Base-by-base conservation (phyloP, 2,329 filamentous ascomycete genomes). In the Purpureocillium takamizusanense region DNA sequence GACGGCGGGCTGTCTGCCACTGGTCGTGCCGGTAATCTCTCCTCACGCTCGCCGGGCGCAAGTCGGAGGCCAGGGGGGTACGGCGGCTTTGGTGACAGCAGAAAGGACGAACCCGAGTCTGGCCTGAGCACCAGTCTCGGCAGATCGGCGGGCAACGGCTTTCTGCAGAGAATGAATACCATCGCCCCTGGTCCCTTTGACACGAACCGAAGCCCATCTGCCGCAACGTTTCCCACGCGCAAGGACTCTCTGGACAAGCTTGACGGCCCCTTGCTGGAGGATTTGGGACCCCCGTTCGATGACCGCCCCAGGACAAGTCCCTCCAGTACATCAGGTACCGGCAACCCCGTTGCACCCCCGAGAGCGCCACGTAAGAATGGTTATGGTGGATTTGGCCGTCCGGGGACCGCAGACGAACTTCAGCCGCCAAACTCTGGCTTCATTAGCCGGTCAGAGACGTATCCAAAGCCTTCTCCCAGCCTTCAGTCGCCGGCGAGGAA, bases 151-250 rank as follows among this genome's bases (percentile, higher is more conserved):
- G 49, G 50, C 34, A 46, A 55, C 6, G 65, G 53, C 29, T 50
- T 86, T 21, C 51, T 83, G 48, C 70, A 75, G 44, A 72, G 77
- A 37, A 76, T 85, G 69, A 74, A 84, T 47, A 71, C 65, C 8
- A 81, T 85, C 51, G 69, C 76, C 2, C 76, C 81, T 1, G 81
- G 78, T 0, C 81, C 81, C 0, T 84, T 86, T 49, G 76, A 78
- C 45, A 56, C 69, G 25, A 60, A 52, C 45, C 59, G 61, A 46
- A 62, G 59, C 30, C 51, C 57, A 23, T 53, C 59, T 4, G 41
- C 46, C 18, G 48, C 47, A n/a, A 52, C 57, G 1, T 60, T 62
- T 25, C 50, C 59, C 4, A 48, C 50, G 4, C 50, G 50, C n/a
- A 55, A 50, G 33, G 47, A 54, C 8, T 61, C 57, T 4, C 38